These are phyloP conservation scores for Kalanchoe fedtschenkoi DNA, from an alignment of 164 flowering plant genomes.

Conservation along the genomic window DNA sequence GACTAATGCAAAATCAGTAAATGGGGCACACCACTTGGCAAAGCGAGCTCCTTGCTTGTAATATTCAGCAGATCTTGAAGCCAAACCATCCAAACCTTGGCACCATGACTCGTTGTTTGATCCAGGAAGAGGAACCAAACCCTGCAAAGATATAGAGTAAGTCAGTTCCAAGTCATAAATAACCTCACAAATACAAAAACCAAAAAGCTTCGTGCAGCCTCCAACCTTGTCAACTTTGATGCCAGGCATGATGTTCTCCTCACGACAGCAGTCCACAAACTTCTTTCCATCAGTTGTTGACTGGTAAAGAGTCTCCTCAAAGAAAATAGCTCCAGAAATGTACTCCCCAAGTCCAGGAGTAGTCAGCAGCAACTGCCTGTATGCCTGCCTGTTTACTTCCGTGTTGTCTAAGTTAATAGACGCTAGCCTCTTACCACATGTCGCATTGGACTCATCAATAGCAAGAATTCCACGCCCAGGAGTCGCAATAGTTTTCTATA, in stretches of 20 bases:
- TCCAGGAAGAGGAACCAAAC: slow-evolving; percentile 82
- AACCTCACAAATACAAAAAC: not conserved
- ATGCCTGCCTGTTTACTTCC: slow-evolving; percentile 6
- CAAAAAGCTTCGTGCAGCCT: not conserved
- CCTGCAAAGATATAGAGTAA: slow-evolving; percentile 24
- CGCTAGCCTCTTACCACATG: slow-evolving; percentile 7
- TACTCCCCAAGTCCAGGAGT: slow-evolving; percentile 22
- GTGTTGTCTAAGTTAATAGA: slow-evolving; percentile 8
- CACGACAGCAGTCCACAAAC: slow-evolving; percentile 63
- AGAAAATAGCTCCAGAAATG: slow-evolving; percentile 80
- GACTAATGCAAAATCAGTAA: not conserved
- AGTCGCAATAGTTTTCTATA: slow-evolving; percentile 6
- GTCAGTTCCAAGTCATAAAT: not conserved
- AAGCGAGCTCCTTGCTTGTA: slow-evolving; percentile 93
- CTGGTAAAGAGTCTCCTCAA: slow-evolving; percentile 87
- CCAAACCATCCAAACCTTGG: slow-evolving; percentile 88
- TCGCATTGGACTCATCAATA: slow-evolving; percentile 8
- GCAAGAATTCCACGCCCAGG: slow-evolving; percentile 10
- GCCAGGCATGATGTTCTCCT: slow-evolving; percentile 67
- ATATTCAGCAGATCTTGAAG: slow-evolving; percentile 81
- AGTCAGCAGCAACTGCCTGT: slow-evolving; percentile 7
- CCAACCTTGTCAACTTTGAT: slow-evolving; percentile 88
- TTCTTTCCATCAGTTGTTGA: slow-evolving; percentile 78
- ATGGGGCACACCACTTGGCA: slow-evolving; percentile 64
- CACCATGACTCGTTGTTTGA: slow-evolving; percentile 91